Evolutionary conservation across 2,329 filamentous ascomycete species (phyloP), one percentile per base, ranked within the genome.

Genomic region (Lojkania enalia): DNA sequence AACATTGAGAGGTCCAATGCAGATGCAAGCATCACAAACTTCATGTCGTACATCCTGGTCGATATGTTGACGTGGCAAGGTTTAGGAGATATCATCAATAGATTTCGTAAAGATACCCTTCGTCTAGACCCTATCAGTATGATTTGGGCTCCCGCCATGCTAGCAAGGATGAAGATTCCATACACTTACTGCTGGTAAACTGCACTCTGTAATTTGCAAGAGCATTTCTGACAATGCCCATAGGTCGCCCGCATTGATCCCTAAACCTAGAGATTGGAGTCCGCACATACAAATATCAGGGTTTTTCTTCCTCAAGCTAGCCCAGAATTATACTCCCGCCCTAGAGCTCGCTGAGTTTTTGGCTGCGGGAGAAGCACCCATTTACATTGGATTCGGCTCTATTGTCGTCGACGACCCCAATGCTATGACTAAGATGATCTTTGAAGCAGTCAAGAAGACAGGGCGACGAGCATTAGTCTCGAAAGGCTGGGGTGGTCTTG

Each of bases 61-160:
- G 90, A 96, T 55, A 88, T 95, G 81, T 83, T 96, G 78, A 91
- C 90, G 9, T 95, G 90, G 90, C 90, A 96, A 70, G 90, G 90
- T 0, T 73, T 96, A 3, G 91, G 91, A 27, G 91, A 96, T 67
- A 77, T 96, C 4, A 92, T 96, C 63, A 96, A 97, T 63, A 80
- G 84, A 9, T 96, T 96, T 61, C 79, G 91, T 40, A 84, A 86
- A 53, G 84, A 84, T 46, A 81, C 81, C 12, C 77, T 95, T 1
- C 86, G 87, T 19, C 74, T 96, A 1, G 87, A 94, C 33, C 81
- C 86, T 0, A 77, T 96, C 31, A 90, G 87, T 49, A 74, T 89
- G 5, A 84, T 95, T 37, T 92, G 87, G 80, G 91, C 88, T 2
- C 90, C 91, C 6, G 88, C 87, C 3, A 80, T 95, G 64, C 74